Evolutionary conservation across 2,329 filamentous ascomycete species (phyloP).

Genomic region (Alternaria tenuissima): DNA sequence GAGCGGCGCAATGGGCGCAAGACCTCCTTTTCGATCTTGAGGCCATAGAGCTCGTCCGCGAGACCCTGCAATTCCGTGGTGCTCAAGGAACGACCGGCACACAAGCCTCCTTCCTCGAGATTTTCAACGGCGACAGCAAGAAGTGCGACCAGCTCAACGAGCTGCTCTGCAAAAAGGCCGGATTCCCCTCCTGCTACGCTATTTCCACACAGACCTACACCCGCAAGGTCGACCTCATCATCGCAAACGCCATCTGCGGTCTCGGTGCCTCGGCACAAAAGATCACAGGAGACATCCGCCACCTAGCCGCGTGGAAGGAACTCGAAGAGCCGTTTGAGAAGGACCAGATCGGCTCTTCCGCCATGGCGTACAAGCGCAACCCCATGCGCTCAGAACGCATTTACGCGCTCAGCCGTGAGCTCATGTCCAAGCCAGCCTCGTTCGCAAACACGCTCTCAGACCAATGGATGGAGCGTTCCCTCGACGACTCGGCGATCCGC

Average conservation of each 20-base stretch:
- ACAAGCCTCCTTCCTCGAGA: conserved; percentile 74
- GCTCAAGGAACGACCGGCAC: conserved; percentile 56
- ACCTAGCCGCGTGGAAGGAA: conserved; percentile 79
- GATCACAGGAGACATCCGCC: conserved; percentile 77
- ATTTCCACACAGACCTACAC: conserved; percentile 79
- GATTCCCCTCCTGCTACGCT: conserved; percentile 67
- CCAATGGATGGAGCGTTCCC: conserved; percentile 81
- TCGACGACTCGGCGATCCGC: conserved; percentile 79
- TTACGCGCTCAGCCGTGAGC: conserved; percentile 65
- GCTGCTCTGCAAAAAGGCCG: conserved; percentile 71
- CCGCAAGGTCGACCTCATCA: conserved; percentile 80
- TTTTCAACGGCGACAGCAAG: conserved; percentile 68
- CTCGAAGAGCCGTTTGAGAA: conserved; percentile 85
- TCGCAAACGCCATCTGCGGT: conserved; percentile 81
- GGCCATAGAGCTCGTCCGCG: conserved; percentile 73
- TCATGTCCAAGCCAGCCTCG: conserved; percentile 64
- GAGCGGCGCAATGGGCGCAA: conserved; percentile 77
- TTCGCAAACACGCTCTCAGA: conserved; percentile 69
- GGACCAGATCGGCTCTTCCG: conserved; percentile 63
- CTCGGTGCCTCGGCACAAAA: conserved; percentile 81
- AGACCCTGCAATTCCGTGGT: conserved; percentile 77
- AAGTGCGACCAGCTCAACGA: conserved; percentile 71
- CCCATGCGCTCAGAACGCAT: conserved; percentile 68
- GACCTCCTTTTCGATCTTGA: conserved; percentile 79
- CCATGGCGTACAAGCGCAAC: conserved; percentile 72